Evolutionary conservation across 768 basidiomycete genomes (phyloP), one percentile per base, ranked within the genome.

Genomic region (Russula griseocarnosa): DNA sequence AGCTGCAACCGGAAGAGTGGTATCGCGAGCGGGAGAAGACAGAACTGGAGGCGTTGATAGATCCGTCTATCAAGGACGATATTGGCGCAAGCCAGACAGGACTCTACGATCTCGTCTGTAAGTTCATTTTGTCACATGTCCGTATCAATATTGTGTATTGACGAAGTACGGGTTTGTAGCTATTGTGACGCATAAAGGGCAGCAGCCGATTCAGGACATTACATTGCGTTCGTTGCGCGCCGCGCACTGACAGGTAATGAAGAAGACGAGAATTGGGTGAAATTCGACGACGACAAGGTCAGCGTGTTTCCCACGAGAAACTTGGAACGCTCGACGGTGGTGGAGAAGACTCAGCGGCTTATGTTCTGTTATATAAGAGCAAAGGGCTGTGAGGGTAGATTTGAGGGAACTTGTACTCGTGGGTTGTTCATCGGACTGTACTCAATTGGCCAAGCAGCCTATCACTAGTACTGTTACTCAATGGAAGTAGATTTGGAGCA

Each of bases 161-260:
- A 62, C 28, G 30, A 36, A 11, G 32, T 16, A 26, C n/a, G 67
- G 44, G 20, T 61, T 16, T 54, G 42, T 71, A 93, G 94, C 88
- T 9, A 90, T 99, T 71, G 86, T 99, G 14, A 96, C 94, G 24
- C 97, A 98, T 82, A 99, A 99, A 74, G 97, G 97, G 85, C 94
- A 0, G 88, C 88, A 0, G 95, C 97, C 0, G 97, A 98, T 71
- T 86, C 92, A 0, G 96, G 95, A 2, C 96, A 98, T 75, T 98
- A 98, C 72, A 94, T 98, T 26, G 94, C 86, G 1, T 98, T 88
- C 76, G 90, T 88, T 32, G 69, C 55, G 46, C 54, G 58, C 26
- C 56, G 46, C 18, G 52, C 58, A 42, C 40, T 61, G 26, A 63
- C 67, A 9, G 55, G 68, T 42, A 71, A 82, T 46, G 85, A 86